A percentile compares a stretch with the other conserved stretches of the same genome.
Evolutionary conservation across 2,329 filamentous ascomycete species (phyloP).

Genomic region (Ceratocystis diversiconidia): DNA sequence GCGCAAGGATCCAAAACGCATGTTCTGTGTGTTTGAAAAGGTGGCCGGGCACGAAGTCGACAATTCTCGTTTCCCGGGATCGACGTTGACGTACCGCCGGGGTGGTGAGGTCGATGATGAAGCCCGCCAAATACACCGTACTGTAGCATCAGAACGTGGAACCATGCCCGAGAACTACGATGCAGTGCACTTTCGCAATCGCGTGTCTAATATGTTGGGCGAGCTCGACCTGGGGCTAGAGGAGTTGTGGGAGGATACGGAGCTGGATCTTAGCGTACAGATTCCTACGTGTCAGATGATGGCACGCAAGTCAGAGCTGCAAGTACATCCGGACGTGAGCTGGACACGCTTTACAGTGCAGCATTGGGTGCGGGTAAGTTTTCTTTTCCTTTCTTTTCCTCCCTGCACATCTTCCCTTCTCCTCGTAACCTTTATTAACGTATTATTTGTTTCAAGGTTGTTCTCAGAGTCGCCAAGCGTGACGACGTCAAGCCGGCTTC

Average conservation of each 20-base stretch:
- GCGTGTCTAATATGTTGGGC: constrained; percentile 58
- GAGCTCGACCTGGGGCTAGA: constrained; percentile 59
- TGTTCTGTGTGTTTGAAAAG: constrained; percentile 80
- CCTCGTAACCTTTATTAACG: neutral
- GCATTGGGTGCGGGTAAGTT: constrained; percentile 82
- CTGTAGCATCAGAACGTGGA: constrained; percentile 34
- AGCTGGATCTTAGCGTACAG: constrained; percentile 89
- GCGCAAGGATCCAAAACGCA: constrained; percentile 70
- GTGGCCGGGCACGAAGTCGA: constrained; percentile 65
- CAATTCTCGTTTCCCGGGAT: constrained; percentile 39
- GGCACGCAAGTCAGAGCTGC: constrained; percentile 51
- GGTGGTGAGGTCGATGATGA: constrained; percentile 58
- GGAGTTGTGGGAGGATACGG: constrained; percentile 68
- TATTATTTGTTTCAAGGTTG: constrained; percentile 45
- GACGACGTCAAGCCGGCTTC: constrained; percentile 60
- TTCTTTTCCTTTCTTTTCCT: neutral
- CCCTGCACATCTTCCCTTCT: neutral
- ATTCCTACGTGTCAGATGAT: constrained; percentile 79
- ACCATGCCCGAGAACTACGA: constrained; percentile 26
- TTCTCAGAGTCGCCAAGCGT: constrained; percentile 77
- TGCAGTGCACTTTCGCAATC: constrained; percentile 18
- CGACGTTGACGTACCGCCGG: constrained; percentile 8
- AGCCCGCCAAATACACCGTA: constrained; percentile 36
- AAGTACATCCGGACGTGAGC: constrained; percentile 77
- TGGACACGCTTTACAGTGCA: constrained; percentile 89